Evolutionary conservation across 228 moss, liverwort and hornwort species (phyloP), one percentile per base, ranked within the genome.

Genomic region (Sphagnum fallax): DNA sequence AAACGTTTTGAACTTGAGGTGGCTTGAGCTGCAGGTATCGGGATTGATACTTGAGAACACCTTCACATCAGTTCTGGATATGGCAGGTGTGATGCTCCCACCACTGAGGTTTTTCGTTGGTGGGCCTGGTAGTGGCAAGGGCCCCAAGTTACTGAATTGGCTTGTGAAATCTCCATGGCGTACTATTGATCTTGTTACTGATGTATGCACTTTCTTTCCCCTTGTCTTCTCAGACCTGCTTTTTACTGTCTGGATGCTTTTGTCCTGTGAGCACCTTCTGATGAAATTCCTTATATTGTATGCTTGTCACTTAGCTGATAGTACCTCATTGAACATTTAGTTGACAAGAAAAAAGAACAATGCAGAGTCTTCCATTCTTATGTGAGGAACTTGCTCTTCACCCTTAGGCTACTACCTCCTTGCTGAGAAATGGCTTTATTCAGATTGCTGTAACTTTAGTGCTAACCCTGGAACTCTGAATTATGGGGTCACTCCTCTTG

Each of bases 41-140:
- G 93, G 80, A 48, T 79, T 98, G 67, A 77, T 93, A 70, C 67
- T 98, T 72, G 97, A 98, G 85, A 98, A 98, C 73, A 98, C 97
- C 5, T 98, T 98, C 79, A 98, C 97, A 18, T 98, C 97, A 49
- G 81, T 98, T 75, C 87, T 98, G 71, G 97, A 98, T 74, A 89
- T 98, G 97, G 97, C 97, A 70, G 93, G 97, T 47, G 93, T 98
- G 52, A 77, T 98, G 88, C 85, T 98, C 72, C 97, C 97, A 14
- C 64, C 78, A 50, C 78, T 98, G 73, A 98, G 81, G 76, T 93
- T 81, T 67, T 80, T 98, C 67, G 90, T 98, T 59, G 84, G 90
- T 70, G 91, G 97, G 5, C 88, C 83, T 55, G 87, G 90, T 70
- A 88, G 91, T 67, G 32, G 32, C 32, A 70, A 66, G 16, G 86